phyloP scores from a whole-genome alignment of 2,329 filamentous ascomycete genomes.

The Venturia oleaginea region DNA sequence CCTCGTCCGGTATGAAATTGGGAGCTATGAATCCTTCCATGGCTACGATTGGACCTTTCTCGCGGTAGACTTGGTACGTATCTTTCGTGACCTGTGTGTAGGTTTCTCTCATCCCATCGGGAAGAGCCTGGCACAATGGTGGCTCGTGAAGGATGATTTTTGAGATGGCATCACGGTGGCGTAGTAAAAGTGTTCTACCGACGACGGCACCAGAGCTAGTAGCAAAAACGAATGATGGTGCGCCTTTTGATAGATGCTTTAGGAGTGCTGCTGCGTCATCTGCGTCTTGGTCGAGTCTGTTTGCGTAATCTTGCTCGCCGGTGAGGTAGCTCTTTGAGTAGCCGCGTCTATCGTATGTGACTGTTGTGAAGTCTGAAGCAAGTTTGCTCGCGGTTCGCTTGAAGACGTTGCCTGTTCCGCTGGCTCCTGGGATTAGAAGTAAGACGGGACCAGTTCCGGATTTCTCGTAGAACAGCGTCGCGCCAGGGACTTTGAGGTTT shows the following conservation, averaged over 20 bases:
- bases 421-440: slow-evolving; percentile 25
- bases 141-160: slow-evolving; percentile 18
- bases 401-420: slow-evolving; percentile 23
- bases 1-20: slow-evolving; percentile 5
- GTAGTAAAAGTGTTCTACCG: slow-evolving; percentile 15
- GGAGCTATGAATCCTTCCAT: slow-evolving; percentile 13
- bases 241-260: slow-evolving; percentile 13
- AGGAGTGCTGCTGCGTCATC: slow-evolving; percentile 22
- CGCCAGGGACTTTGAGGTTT: slow-evolving; percentile 21
- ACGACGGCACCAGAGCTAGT: slow-evolving; percentile 19
- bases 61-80: slow-evolving; percentile 17
- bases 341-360: slow-evolving; percentile 24
- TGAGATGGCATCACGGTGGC: slow-evolving; percentile 12
- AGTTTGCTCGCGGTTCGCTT: slow-evolving; percentile 19
- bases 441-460: slow-evolving; percentile 24
- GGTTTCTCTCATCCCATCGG: slow-evolving; percentile 7
- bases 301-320: slow-evolving; percentile 20
- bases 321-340: slow-evolving; percentile 19
- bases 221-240: slow-evolving; percentile 16
- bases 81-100: slow-evolving; percentile 3
- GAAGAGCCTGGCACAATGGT: slow-evolving; percentile 15
- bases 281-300: slow-evolving; percentile 24
- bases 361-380: slow-evolving; percentile 21
- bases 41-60: slow-evolving; percentile 14
- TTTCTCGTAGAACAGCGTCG: slow-evolving; percentile 23